Evolutionary conservation across 495 filamentous ascomycete species (phyloP).

Genomic region (Aspergillus wentii): DNA sequence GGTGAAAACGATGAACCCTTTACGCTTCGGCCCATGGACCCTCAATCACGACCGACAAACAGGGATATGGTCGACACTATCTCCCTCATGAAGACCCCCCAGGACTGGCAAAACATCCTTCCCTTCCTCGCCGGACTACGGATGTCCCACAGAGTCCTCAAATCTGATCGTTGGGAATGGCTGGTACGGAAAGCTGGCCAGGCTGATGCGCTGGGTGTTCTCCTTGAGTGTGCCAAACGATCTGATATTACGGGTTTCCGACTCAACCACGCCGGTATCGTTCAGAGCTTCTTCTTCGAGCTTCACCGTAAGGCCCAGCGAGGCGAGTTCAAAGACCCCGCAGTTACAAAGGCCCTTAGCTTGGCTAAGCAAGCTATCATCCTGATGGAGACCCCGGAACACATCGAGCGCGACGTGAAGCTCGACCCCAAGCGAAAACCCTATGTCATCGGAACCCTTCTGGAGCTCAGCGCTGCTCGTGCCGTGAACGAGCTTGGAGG

Average conservation of each 20-base stretch:
- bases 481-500: conserved; percentile 24
- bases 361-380: conserved; percentile 45
- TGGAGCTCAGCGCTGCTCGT: conserved; percentile 40
- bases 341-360: conserved; percentile 27
- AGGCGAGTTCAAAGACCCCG: conserved; percentile 35
- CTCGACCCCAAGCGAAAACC: conserved; percentile 32
- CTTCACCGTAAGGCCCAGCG: conserved; percentile 45
- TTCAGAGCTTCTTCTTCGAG: conserved; percentile 43
- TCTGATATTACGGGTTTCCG: conserved; percentile 44
- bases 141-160: conserved; percentile 33
- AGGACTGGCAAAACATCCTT: conserved; percentile 59
- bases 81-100: conserved; percentile 45
- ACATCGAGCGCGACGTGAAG: conserved; percentile 17
- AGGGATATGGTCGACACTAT: conserved; percentile 27
- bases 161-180: conserved; percentile 22
- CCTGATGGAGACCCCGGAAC: conserved; percentile 45
- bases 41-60: conserved; percentile 26
- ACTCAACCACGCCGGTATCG: conserved; percentile 35
- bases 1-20: conserved; percentile 46
- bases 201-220: conserved; percentile 33
- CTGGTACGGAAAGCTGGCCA: conserved; percentile 35
- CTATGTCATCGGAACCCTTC: conserved; percentile 35
- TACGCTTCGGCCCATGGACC: conserved; percentile 47
- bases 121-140: conserved; percentile 54
- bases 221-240: conserved; percentile 51